These are phyloP conservation scores for Colletotrichum coccodes DNA, from an alignment of 2,329 filamentous ascomycete species.

Conservation along the genomic window DNA sequence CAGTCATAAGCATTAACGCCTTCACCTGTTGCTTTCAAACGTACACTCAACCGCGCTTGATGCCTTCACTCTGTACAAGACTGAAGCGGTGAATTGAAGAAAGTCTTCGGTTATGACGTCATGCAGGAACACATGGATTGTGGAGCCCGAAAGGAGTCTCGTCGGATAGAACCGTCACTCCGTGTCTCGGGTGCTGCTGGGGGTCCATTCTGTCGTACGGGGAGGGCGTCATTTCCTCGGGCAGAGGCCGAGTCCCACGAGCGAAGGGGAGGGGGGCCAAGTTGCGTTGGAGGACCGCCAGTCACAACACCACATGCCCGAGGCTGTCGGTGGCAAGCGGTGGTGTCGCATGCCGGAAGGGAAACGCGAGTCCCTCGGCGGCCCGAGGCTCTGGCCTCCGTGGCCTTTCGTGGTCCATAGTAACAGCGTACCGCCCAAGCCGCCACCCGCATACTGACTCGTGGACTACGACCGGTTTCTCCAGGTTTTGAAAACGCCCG, in stretches of 20 bases:
- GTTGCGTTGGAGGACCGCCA: too few relatives aligned
- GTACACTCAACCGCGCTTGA: background rate
- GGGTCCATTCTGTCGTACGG: background rate
- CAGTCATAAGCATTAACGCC: background rate
- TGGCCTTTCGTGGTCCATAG: too few relatives aligned
- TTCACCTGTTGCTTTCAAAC: background rate
- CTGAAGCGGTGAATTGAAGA: background rate
- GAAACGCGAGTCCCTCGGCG: too few relatives aligned
- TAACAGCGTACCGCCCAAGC: too few relatives aligned
- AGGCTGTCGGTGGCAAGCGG: too few relatives aligned
- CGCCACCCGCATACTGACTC: too few relatives aligned
- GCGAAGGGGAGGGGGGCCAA: background rate
- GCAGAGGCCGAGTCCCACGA: background rate
- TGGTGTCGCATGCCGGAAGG: too few relatives aligned
- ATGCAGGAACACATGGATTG: conserved; percentile 8
- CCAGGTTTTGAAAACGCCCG: too few relatives aligned
- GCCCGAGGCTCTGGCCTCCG: too few relatives aligned
- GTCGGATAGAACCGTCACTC: background rate
- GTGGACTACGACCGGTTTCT: too few relatives aligned
- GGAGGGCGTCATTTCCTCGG: background rate
- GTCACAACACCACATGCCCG: too few relatives aligned
- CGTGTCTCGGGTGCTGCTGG: background rate
- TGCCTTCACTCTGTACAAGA: background rate
- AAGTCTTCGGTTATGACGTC: conserved; percentile 13
- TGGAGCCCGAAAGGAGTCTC: conserved; percentile 5